Base-by-base conservation (phyloP, 371 early-diverging fungal species). In the Parasitella parasitica region DNA sequence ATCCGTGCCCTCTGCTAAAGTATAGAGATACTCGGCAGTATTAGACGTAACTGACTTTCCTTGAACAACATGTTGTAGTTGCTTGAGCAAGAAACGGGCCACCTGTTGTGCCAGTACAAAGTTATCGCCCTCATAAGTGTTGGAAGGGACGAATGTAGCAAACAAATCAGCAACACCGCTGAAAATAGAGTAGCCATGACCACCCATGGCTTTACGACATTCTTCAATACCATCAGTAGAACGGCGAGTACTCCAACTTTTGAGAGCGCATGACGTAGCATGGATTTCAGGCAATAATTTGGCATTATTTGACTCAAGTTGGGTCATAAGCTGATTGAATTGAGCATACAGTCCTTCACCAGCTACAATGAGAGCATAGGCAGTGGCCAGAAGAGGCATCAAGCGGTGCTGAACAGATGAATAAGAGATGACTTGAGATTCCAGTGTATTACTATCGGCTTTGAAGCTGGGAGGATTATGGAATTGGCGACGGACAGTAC, bases 171-270 rank as follows among this genome's bases (percentile, higher is more conserved):
- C 78, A 13, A 94, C 78, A 5, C 93, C 92, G 30, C 88, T 88
- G 76, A 86, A 89, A 35, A 78, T 66, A 15, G 89, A 86, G 67
- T 80, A 94, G 0, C 93, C 94, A 37, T 94, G 93, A 6, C 95
- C 95, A 11, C 95, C 95, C 81, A 90, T 88, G 6, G 89, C 79
- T 26, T 90, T 87, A 7, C 93, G 83, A 62, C 90, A 88, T 16
- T 87, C 87, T 58, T 94, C 95, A 16, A 91, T 76, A 41, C 90
- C 92, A 7, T 87, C 86, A 0, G 87, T 69, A 5, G 85, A 78
- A 22, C 86, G 77, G 34, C 90, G 89, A 0, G 94, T 80, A 30
- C 87, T 76, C 77, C 88, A 86, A 8, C 83, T 80, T 76, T 94
- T 94, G 63, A 94, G 77, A 0, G 90, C 91, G 12, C 91, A 91